These are phyloP conservation scores for Talaromyces verruculosus DNA, from an alignment of 2,329 filamentous ascomycete genomes.

Conservation along the genomic window DNA sequence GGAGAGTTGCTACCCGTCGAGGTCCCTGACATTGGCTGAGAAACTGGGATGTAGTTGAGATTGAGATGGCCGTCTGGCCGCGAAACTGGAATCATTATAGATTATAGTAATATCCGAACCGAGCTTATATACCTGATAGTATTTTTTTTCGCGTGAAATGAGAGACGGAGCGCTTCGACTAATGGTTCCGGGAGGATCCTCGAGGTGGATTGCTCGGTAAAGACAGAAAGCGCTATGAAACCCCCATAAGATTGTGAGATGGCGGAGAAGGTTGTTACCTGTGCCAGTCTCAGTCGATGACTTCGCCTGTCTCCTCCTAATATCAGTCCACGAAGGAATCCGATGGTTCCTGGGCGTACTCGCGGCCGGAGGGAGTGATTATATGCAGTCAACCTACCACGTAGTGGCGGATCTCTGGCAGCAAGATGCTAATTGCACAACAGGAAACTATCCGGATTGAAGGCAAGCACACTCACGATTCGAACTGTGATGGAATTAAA, in stretches of 20 bases:
- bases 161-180: background rate
- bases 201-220: conserved; percentile 6
- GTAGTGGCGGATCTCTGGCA: conserved; percentile 11
- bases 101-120: conserved; percentile 15
- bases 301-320: background rate
- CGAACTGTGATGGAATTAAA: background rate
- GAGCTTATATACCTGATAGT: conserved; percentile 1
- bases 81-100: conserved; percentile 82
- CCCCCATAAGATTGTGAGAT: conserved; percentile 17
- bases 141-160: background rate
- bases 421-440: conserved; percentile 5
- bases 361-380: background rate
- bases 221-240: conserved; percentile 14
- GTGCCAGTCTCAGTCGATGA: background rate
- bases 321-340: conserved; percentile 19
- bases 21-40: conserved; percentile 71
- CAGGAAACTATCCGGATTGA: background rate
- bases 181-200: conserved; percentile 6
- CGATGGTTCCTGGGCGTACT: background rate
- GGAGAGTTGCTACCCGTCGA: conserved; percentile 79
- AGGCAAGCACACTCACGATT: background rate
- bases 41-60: conserved; percentile 73
- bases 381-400: conserved; percentile 8
- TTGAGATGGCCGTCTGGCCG: conserved; percentile 81
- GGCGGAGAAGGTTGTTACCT: background rate